Conservation (phyloP, 441 rosid species). For the Populus trichocarpa region DNA sequence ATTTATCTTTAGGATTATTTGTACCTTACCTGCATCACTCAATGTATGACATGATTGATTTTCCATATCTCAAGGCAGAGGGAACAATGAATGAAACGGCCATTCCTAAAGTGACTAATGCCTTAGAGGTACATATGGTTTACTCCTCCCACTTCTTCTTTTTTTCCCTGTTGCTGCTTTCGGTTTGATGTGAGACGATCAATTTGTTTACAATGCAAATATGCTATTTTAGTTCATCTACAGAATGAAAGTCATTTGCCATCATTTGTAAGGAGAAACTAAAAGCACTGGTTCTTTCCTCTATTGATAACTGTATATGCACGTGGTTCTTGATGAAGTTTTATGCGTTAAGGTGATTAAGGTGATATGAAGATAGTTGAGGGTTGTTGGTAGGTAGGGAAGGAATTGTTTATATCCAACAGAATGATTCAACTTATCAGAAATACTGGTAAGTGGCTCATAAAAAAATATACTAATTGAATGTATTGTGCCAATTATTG, state of each 20-base stretch:
- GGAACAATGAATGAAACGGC: slow-evolving; percentile 78
- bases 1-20: neutral
- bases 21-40: neutral
- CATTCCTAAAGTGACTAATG: slow-evolving; percentile 59
- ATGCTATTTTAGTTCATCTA: neutral
- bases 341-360: neutral
- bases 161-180: neutral
- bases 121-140: slow-evolving; percentile 59
- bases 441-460: neutral
- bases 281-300: neutral
- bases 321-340: neutral
- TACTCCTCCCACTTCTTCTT: neutral
- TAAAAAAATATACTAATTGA: neutral
- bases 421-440: neutral
- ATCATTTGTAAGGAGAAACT: neutral
- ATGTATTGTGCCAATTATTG: neutral
- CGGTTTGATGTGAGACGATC: neutral
- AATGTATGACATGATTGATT: slow-evolving; percentile 8
- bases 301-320: neutral
- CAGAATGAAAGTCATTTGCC: neutral
- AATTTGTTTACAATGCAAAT: neutral
- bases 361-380: neutral
- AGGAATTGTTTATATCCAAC: neutral
- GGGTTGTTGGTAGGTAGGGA: neutral
- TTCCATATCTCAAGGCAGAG: slow-evolving; percentile 61